Conservation (phyloP, 108 stramenopile species). For the Skeletonema marinoi region DNA sequence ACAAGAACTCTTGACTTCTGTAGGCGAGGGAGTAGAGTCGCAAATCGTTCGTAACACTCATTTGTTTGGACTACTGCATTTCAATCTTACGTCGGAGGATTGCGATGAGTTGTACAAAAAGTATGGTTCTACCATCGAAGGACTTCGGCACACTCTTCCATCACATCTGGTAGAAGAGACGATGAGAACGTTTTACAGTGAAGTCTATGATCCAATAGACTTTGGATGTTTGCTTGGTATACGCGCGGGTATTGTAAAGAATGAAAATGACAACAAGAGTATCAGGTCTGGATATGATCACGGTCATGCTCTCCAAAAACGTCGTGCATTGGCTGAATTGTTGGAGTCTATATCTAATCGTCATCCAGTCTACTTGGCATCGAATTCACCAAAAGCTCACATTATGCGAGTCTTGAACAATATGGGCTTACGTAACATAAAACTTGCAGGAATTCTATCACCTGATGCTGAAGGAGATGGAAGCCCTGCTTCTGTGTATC, state of each 20-base stretch:
- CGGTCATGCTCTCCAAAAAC: constrained; percentile 28
- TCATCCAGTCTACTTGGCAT: constrained; percentile 64
- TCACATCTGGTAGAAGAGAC: constrained; percentile 29
- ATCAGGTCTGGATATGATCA: constrained; percentile 70
- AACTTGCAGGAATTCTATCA: constrained; percentile 51
- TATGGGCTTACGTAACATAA: constrained; percentile 56
- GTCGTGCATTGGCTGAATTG: constrained; percentile 29
- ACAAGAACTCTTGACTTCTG: constrained; percentile 18
- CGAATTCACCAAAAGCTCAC: constrained; percentile 81
- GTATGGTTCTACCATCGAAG: constrained; percentile 86
- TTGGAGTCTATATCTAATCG: constrained; percentile 16
- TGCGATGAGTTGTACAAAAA: constrained; percentile 67
- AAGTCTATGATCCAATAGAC: constrained; percentile 68
- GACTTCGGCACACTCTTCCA: constrained; percentile 59
- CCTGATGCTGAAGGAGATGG: constrained; percentile 56
- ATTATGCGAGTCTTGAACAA: constrained; percentile 56
- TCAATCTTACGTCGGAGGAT: constrained; percentile 54
- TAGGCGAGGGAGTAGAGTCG: constrained; percentile 59
- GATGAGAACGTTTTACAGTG: constrained; percentile 58
- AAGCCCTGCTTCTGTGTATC: constrained; percentile 31
- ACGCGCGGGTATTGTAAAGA: not conserved
- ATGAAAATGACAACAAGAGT: constrained; percentile 4
- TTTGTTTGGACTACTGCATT: constrained; percentile 53
- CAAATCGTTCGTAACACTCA: constrained; percentile 81
- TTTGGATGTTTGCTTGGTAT: constrained; percentile 47